Base-by-base conservation (phyloP, 2,329 filamentous ascomycete species). In the Beauveria rudraprayagi region DNA sequence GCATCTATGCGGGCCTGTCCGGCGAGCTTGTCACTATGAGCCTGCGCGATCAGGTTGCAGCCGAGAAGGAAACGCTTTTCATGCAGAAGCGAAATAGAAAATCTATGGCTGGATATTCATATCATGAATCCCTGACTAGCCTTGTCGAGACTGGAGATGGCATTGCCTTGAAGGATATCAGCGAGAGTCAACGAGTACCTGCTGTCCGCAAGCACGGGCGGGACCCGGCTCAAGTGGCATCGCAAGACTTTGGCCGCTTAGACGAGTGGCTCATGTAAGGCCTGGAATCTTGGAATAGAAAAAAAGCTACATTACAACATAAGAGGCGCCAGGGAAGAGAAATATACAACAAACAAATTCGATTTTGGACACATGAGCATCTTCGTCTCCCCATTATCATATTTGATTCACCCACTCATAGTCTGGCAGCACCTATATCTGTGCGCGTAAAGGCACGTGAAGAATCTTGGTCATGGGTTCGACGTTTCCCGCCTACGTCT, bases 1-100 rank as follows among this genome's bases (percentile, higher is more conserved):
- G 72, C 34, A 69, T 80, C 24, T 79, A 78, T 61, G 71, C 75
- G 1, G 78, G 78, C 1, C 68, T 80, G 26, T 71, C 73, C 4
- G 75, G 73, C 10, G 71, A 71, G 17, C 70, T 80, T 8, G 69
- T 76, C 17, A 76, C 79, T 63, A 70, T 75, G 60, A 61, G 53
- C 19, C 53, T 61, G 46, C 60, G 54, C 40, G 54, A 61, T 19
- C 40, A 56, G 28, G 44, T 52, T 26, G 60, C 48, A 6, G 53
- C 60, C 6, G 53, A 52, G 17, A 50, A 56, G 40, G 53, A 56
- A 16, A 51, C 53, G 24, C 17, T 37, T 1, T 56, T 56, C 3
- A 61, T 61, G 60, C 44, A 44, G n/a, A 56, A 40, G 28, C 44
- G 54, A 2, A 51, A 37, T 6, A 34, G 26, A 17, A 56, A 51